Percentiles rank a stretch among this genome's conserved stretches.
These are phyloP conservation scores for Neovahlkampfia damariscottae DNA, from an alignment of 78 protist species.

Conservation along the genomic window DNA sequence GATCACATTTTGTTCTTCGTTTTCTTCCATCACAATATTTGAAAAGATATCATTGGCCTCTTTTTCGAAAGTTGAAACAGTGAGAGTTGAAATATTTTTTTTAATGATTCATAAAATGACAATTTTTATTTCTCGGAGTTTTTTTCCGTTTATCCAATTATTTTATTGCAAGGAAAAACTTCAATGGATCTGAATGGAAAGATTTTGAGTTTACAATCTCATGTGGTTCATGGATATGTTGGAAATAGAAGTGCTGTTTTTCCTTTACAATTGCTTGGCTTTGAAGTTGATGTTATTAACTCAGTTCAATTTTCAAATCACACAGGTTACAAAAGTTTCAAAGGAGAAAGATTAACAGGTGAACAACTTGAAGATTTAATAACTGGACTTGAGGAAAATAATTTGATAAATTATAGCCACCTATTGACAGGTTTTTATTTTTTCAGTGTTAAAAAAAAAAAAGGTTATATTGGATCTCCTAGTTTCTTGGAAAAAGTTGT, in stretches of 20 bases:
- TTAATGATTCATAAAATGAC: too few relatives aligned
- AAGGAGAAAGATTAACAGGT: constrained; percentile 1
- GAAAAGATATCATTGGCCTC: too few relatives aligned
- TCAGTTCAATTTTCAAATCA: constrained; percentile 28
- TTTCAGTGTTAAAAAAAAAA: too few relatives aligned
- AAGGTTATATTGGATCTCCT: constrained; percentile 35
- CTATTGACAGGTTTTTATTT: too few relatives aligned
- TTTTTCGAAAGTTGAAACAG: too few relatives aligned
- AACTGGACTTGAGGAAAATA: constrained; percentile 4
- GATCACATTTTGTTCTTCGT: too few relatives aligned
- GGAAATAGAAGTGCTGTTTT: constrained; percentile 26
- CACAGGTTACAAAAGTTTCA: neutral
- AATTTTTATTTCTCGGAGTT: too few relatives aligned
- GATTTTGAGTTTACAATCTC: constrained; percentile 33
- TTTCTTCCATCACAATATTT: too few relatives aligned
- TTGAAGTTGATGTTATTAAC: constrained; percentile 26
- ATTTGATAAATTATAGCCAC: neutral
- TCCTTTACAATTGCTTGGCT: constrained; percentile 27
- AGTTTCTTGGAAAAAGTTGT: neutral
- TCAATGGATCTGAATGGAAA: neutral
- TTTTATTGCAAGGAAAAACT: too few relatives aligned
- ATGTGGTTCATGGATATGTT: constrained; percentile 43
- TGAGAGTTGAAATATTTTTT: too few relatives aligned
- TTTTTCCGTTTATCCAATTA: too few relatives aligned
- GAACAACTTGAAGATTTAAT: neutral